phyloP scores from a whole-genome alignment of 192 early-diverging fungal species.

The Coemansia aciculifera region DNA sequence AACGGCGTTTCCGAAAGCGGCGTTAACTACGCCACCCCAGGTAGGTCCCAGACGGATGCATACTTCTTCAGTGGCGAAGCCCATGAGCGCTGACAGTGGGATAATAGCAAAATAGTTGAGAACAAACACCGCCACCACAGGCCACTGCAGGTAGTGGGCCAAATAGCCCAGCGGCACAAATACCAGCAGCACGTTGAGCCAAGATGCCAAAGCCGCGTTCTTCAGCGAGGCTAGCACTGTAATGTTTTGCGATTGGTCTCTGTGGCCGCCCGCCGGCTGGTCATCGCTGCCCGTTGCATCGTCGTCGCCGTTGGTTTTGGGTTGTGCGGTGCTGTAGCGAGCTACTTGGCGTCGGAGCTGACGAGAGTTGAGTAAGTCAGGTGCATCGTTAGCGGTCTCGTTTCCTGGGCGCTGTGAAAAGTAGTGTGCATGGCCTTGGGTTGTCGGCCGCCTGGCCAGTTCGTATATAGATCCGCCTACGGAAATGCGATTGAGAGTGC shows the following conservation, averaged over 20 bases:
- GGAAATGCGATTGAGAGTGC: constrained; percentile 10
- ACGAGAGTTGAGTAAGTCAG: constrained; percentile 47
- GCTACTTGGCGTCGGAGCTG: constrained; percentile 45
- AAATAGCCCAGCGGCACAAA: constrained; percentile 81
- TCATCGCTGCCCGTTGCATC: background rate
- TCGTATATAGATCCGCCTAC: background rate
- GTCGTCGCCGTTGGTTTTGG: background rate
- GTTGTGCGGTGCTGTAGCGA: constrained; percentile 15
- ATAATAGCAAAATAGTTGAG: constrained; percentile 89
- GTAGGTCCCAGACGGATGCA: constrained; percentile 66
- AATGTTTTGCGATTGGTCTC: constrained; percentile 8
- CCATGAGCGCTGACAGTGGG: constrained; percentile 86
- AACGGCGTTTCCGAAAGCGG: constrained; percentile 72
- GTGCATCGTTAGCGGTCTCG: constrained; percentile 16
- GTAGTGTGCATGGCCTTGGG: constrained; percentile 5
- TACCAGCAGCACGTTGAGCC: constrained; percentile 70
- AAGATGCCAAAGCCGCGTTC: constrained; percentile 51
- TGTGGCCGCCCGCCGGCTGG: constrained; percentile 6
- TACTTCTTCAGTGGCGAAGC: constrained; percentile 85
- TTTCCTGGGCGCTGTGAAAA: background rate
- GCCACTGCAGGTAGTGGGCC: constrained; percentile 65
- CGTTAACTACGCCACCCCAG: constrained; percentile 68
- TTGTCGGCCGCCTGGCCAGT: constrained; percentile 12
- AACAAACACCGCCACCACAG: constrained; percentile 66
- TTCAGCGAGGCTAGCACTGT: constrained; percentile 31